Evolutionary conservation across 2,329 filamentous ascomycete species (phyloP), one percentile per base, ranked within the genome.

Genomic region (Nannizziopsis barbatae): DNA sequence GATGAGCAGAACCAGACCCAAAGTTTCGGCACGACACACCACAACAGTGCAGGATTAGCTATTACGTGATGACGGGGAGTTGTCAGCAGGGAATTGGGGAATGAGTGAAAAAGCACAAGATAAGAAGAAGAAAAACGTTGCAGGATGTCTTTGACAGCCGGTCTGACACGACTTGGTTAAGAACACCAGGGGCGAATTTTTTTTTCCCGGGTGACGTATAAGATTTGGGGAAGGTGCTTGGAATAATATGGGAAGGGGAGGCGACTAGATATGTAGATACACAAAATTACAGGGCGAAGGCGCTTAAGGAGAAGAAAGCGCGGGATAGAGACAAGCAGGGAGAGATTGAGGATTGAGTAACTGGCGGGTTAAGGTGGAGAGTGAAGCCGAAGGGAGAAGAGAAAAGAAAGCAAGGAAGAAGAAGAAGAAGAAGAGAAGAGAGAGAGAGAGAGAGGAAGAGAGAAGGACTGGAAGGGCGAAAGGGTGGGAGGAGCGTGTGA

Each of bases 401-500:
- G 37, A 42, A 30, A 47, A 52, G 42, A 46, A 36, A 27, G 44
- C 48, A 33, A 47, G 12, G 36, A 45, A 47, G 47, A 44, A 42
- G 47, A 39, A 49, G 47, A 43, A 55, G 43, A 27, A 7, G 7
- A 27, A 7, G 7, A 27, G 35, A 35, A 42, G 50, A 43, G 30
- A 40, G 36, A 36, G 41, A 41, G 17, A 40, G 47, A 48, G 38
- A 35, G 36, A 42, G 47, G 22, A 27, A 37, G 38, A 37, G 33
- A 40, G 14, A 22, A 39, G 7, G 22, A 27, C 22, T n/a, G 22
- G 22, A 27, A 27, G 22, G 22, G 22, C 22, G 40, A 50, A 46
- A 22, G 37, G 41, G 50, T 40, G 48, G 48, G 53, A 43, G 52
- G 49, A 38, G 39, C 52, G 53, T 43, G 47, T 43, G 53, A 53